Percentiles rank a stretch among this genome's conserved stretches.
These are phyloP conservation scores for Aspergillus panamensis DNA, from an alignment of 495 filamentous ascomycete genomes.

Conservation along the genomic window DNA sequence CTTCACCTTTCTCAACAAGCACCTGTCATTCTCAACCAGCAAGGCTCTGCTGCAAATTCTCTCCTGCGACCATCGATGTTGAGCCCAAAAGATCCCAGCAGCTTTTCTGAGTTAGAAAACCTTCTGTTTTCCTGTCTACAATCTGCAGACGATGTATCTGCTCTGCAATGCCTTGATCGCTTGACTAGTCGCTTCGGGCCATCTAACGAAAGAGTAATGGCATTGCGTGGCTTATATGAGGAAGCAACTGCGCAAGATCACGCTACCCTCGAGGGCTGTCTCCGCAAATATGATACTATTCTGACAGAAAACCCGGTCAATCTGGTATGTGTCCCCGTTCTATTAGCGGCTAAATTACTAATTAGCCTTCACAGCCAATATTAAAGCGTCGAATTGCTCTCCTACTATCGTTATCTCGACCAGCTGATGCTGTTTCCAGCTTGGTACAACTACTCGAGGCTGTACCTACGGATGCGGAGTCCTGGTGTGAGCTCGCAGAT, in stretches of 20 bases:
- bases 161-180: conserved; percentile 66
- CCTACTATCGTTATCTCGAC: conserved; percentile 63
- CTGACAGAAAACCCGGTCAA: conserved; percentile 74
- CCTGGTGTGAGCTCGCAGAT: conserved; percentile 89
- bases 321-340: conserved; percentile 53
- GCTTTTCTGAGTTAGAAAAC: conserved; percentile 82
- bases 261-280: conserved; percentile 58
- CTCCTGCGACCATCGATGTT: conserved; percentile 38
- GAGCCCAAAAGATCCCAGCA: conserved; percentile 65
- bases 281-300: conserved; percentile 73
- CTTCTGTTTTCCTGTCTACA: conserved; percentile 80
- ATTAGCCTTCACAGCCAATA: conserved; percentile 58
- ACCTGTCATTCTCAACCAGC: conserved; percentile 57
- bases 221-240: conserved; percentile 73
- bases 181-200: conserved; percentile 76
- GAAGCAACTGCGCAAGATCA: conserved; percentile 73
- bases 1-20: conserved; percentile 77
- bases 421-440: conserved; percentile 67
- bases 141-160: conserved; percentile 76
- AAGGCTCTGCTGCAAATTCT: conserved; percentile 46
- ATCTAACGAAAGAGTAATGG: conserved; percentile 79
- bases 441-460: conserved; percentile 72
- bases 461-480: conserved; percentile 86
- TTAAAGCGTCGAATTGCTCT: conserved; percentile 82
- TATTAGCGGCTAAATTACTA: conserved; percentile 7